Evolutionary conservation across 1,139 yeast species (phyloP), one percentile per base, ranked within the genome.

Genomic region (Candida freyschussii): DNA sequence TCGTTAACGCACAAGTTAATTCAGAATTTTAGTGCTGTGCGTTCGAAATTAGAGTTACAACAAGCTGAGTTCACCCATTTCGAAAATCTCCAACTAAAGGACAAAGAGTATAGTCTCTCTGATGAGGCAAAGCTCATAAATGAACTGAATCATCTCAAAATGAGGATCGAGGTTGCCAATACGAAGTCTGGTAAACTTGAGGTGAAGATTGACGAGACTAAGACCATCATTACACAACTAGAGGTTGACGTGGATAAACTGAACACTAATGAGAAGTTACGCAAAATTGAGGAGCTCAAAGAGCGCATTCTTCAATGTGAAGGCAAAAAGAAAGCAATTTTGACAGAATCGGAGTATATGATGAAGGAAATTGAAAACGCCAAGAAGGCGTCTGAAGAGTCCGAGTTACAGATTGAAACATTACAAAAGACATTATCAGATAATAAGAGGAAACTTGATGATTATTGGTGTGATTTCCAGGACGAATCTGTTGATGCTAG

Each of bases 321-420:
- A 33, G 63, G 54, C 48, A 59, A 52, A 52, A 60, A 41, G 34
- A 65, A 49, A 36, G 67, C 55, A 50, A 64, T 58, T 46, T 55
- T 36, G 53, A 67, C 58, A 21, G 96, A 86, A 47, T 72, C 68
- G 37, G 72, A 64, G 33, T 86, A 83, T 53, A 80, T 82, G 75
- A 58, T 65, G 8, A 65, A 64, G 24, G 95, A 87, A 55, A 72
- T 77, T 34, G 67, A 66, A 30, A 72, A 78, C 40, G 85, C 93
- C 0, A 52, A 63, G 3, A 57, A 61, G 6, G 72, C 89, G 0
- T 71, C 75, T 0, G 57, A 56, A 6, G 85, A 77, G 12, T 72
- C 83, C 1, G 55, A 59, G 4, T 46, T 50, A 2, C 72, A 69
- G 33, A 62, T 73, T 6, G 58, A 56, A 21, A 52, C 49, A 48